Evolutionary conservation across 176 grass and related monocot genomes (phyloP).

Genomic region (Cocos nucifera): DNA sequence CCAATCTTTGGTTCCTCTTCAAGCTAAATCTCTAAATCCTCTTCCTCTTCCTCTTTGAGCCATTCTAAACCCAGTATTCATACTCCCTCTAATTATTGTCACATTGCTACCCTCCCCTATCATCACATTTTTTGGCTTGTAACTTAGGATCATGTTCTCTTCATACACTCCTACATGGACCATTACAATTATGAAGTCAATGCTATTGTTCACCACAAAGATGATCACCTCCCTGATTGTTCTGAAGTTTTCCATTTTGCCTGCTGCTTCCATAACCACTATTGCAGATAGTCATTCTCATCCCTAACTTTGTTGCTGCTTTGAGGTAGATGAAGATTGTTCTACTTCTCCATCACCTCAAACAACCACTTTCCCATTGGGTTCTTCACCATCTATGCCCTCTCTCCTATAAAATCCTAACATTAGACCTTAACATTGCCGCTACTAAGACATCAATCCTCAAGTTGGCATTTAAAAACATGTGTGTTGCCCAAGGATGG

Average conservation of each 20-base stretch:
- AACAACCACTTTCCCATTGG: slow-evolving; percentile 36
- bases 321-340: slow-evolving; percentile 37
- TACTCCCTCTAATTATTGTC: too few species aligned
- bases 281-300: not conserved
- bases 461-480: slow-evolving; percentile 65
- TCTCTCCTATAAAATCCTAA: too few species aligned
- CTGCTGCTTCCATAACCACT: not conserved
- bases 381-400: not conserved
- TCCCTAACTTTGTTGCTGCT: not conserved
- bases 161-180: too few species aligned
- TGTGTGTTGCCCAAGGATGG: too few species aligned
- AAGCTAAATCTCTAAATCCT: too few species aligned
- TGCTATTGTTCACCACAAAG: not conserved
- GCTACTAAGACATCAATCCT: slow-evolving; percentile 44
- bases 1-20: too few species aligned
- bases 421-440: too few species aligned
- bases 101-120: too few species aligned
- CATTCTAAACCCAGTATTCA: too few species aligned
- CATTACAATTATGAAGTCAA: not conserved
- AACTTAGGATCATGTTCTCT: too few species aligned
- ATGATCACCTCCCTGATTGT: not conserved
- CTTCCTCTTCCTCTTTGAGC: too few species aligned
- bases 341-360: slow-evolving; percentile 83
- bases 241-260: slow-evolving; percentile 1
- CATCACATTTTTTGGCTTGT: too few species aligned